phyloP scores from a whole-genome alignment of 1,139 yeast genomes.

The Debaryomyces udenii region DNA sequence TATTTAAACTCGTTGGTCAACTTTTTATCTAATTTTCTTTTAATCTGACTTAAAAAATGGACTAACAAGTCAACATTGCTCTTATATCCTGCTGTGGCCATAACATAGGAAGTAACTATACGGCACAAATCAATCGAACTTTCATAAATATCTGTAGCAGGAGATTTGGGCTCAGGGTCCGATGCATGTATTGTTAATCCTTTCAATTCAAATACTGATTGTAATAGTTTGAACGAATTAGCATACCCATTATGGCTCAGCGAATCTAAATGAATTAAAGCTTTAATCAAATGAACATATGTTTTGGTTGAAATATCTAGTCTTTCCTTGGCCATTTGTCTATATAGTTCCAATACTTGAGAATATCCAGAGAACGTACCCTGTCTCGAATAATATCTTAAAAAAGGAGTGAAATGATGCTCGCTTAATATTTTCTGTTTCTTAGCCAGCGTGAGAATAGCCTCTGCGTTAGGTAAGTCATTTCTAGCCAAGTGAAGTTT shows the following conservation, averaged over 20 bases:
- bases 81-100: constrained; percentile 19
- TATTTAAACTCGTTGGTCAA: constrained; percentile 30
- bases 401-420: constrained; percentile 33
- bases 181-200: constrained; percentile 24
- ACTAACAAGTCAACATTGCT: constrained; percentile 30
- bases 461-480: constrained; percentile 20
- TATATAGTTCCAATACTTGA: constrained; percentile 37
- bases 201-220: constrained; percentile 36
- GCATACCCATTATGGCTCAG: constrained; percentile 25
- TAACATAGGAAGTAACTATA: constrained; percentile 29
- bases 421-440: constrained; percentile 23
- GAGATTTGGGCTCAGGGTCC: constrained; percentile 15
- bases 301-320: constrained; percentile 38
- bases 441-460: constrained; percentile 19
- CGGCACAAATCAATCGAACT: constrained; percentile 26
- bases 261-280: constrained; percentile 44
- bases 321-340: constrained; percentile 39
- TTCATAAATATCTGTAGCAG: constrained; percentile 16
- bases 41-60: constrained; percentile 33
- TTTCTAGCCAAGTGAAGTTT: constrained; percentile 22
- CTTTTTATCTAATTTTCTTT: constrained; percentile 23
- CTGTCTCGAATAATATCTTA: constrained; percentile 25
- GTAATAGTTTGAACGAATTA: constrained; percentile 33
- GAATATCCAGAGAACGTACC: constrained; percentile 32
- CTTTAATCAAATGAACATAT: constrained; percentile 43